Base-by-base conservation (phyloP, 495 filamentous ascomycete genomes). In the Penicillium desertorum region DNA sequence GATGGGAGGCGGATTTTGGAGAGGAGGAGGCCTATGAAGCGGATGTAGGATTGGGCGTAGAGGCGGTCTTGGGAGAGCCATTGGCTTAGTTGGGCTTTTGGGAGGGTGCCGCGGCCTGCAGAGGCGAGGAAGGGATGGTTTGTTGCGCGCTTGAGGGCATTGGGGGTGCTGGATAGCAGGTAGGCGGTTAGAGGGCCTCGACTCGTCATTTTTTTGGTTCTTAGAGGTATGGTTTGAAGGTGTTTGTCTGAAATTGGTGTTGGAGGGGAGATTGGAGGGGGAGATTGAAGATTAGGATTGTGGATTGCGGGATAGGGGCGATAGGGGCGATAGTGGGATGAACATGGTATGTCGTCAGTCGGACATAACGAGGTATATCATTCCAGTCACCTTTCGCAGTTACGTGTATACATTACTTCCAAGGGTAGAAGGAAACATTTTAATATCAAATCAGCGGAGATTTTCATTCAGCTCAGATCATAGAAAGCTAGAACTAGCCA, bases 21-120 rank as follows among this genome's bases (percentile, higher is more conserved):
- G 32, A 92, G 81, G 17, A 91, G 65, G n/a, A 74, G 72, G 17
- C 86, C 87, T 32, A 86, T 83, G 63, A 88, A 89, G 37, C 84
- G 76, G 66, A 90, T 76, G 67, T 88, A 89, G 48, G 83, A 82
- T 58, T 89, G 87, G 20, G 86, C 83, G 72, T 91, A 91, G 51
- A 91, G 79, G 9, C 86, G 74, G 73, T 92, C 89, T 71, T 91
- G 87, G 22, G 86, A 80, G 41, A 92, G 81, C 88, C 88, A 92
- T 68, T 81, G 76, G 36, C 81, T 79, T 12, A 91, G 79, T 0
- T 73, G 66, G 1, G 71, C 60, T 44, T 82, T 81, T 20, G 81
- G 69, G 32, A 91, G 76, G 4, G 75, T 80, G 54, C 88, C 88
- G 49, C 76, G 71, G 25, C 87, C 87, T 25, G 87, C 88, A 51